Evolutionary conservation across 192 early-diverging fungal genomes (phyloP).

Genomic region (Coemansia sp.): DNA sequence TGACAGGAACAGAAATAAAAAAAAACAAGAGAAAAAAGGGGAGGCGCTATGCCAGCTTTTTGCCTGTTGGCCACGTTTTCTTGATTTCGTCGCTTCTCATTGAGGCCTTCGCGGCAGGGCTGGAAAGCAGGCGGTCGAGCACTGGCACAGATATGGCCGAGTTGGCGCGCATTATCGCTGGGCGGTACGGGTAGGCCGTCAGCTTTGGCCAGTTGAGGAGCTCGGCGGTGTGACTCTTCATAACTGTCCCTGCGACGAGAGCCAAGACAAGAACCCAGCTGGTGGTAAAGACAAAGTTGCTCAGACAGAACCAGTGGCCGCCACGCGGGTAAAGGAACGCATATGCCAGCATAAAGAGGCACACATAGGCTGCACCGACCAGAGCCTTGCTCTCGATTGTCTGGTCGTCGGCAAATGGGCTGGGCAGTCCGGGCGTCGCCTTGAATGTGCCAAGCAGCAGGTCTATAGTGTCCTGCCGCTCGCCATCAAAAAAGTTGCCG

Average conservation of each 20-base stretch:
- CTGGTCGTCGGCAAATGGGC: slow-evolving; percentile 58
- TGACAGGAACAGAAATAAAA: background rate
- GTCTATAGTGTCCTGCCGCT: slow-evolving; percentile 89
- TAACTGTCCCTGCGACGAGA: slow-evolving; percentile 33
- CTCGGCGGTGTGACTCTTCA: slow-evolving; percentile 42
- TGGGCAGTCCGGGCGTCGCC: slow-evolving; percentile 26
- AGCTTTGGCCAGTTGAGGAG: slow-evolving; percentile 55
- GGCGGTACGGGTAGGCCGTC: slow-evolving; percentile 34
- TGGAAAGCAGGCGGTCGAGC: slow-evolving; percentile 35
- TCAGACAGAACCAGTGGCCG: slow-evolving; percentile 33
- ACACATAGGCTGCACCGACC: slow-evolving; percentile 50
- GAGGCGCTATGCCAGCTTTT: slow-evolving; percentile 25
- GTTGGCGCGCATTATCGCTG: slow-evolving; percentile 35
- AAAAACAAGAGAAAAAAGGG: background rate
- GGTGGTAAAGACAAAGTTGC: slow-evolving; percentile 31
- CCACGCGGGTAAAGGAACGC: slow-evolving; percentile 53
- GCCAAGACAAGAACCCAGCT: slow-evolving; percentile 42
- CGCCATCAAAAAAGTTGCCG: slow-evolving; percentile 95
- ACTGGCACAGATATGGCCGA: slow-evolving; percentile 33
- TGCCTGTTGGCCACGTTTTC: slow-evolving; percentile 25
- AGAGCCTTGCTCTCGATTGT: slow-evolving; percentile 57
- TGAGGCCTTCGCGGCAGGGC: slow-evolving; percentile 20
- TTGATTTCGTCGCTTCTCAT: slow-evolving; percentile 26
- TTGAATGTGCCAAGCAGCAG: slow-evolving; percentile 73
- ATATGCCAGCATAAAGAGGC: slow-evolving; percentile 53